These are phyloP conservation scores for Durusdinium trenchii DNA, from an alignment of 73 alveolate genomes.

Conservation along the genomic window DNA sequence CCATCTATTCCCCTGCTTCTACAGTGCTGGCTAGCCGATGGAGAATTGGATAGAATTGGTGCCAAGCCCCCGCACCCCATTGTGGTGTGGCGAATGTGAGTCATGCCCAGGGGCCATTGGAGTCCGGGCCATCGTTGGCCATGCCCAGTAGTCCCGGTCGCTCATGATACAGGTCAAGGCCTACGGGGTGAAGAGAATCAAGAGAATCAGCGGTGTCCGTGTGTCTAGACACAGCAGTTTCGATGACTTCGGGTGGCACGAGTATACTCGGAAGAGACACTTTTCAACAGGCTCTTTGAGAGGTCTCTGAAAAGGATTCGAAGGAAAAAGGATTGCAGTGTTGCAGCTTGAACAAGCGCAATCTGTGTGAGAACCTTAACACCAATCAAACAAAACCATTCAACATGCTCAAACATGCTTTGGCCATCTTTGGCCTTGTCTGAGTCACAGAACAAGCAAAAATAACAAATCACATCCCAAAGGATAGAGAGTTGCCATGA, in stretches of 20 bases:
- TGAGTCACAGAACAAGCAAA: background rate
- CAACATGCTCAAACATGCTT: background rate
- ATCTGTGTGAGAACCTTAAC: background rate
- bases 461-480: background rate
- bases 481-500: background rate
- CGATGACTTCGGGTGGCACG: too few species aligned
- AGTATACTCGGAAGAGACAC: too few species aligned
- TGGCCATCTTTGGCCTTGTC: background rate
- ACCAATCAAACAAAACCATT: background rate
- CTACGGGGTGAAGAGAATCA: too few species aligned
- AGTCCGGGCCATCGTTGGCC: conserved; percentile 77
- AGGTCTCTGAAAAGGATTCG: too few species aligned
- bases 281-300: too few species aligned
- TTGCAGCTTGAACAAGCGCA: background rate
- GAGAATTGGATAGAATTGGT: too few species aligned
- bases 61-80: too few species aligned
- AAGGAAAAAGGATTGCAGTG: background rate
- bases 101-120: conserved; percentile 22
- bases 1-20: too few species aligned
- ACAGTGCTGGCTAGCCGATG: too few species aligned
- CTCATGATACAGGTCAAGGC: conserved; percentile 51
- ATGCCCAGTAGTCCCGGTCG: conserved; percentile 78
- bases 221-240: too few species aligned
- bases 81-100: too few species aligned
- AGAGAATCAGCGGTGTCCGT: too few species aligned